These are phyloP conservation scores for Scleroderma bovista DNA, from an alignment of 768 basidiomycete species.

Conservation along the genomic window DNA sequence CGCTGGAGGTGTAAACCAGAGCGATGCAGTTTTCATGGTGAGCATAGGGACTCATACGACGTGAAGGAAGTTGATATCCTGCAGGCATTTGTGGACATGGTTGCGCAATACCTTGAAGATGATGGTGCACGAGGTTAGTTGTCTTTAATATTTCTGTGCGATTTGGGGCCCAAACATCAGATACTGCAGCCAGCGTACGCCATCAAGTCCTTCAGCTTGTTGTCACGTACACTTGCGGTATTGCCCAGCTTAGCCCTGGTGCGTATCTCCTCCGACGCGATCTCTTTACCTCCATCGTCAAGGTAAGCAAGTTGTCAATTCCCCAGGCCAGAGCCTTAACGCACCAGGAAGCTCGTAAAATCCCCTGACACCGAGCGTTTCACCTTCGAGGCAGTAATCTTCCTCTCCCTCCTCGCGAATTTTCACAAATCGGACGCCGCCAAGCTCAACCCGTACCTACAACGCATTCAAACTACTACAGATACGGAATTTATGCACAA, in stretches of 20 bases:
- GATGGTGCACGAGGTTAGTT: constrained; percentile 39
- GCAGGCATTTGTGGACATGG: constrained; percentile 45
- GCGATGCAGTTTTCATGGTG: constrained; percentile 56
- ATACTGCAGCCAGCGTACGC: constrained; percentile 37
- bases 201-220: constrained; percentile 55
- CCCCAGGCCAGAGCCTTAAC: not conserved
- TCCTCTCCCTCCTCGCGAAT: constrained; percentile 61
- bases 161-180: not conserved
- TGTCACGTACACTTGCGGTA: constrained; percentile 51
- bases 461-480: constrained; percentile 40
- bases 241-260: constrained; percentile 61
- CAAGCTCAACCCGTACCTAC: constrained; percentile 62
- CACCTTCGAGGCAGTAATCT: constrained; percentile 53
- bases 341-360: constrained; percentile 44
- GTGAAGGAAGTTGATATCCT: not conserved
- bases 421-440: constrained; percentile 71
- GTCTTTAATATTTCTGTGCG: not conserved
- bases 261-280: constrained; percentile 65
- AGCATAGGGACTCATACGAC: not conserved
- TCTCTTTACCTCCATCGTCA: constrained; percentile 49
- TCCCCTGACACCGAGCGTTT: constrained; percentile 48
- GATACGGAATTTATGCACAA: constrained; percentile 51
- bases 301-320: constrained; percentile 30
- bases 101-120: constrained; percentile 45
- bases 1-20: constrained; percentile 52